Conservation (phyloP, 768 basidiomycete genomes). For the Ephemerocybe angulata region DNA sequence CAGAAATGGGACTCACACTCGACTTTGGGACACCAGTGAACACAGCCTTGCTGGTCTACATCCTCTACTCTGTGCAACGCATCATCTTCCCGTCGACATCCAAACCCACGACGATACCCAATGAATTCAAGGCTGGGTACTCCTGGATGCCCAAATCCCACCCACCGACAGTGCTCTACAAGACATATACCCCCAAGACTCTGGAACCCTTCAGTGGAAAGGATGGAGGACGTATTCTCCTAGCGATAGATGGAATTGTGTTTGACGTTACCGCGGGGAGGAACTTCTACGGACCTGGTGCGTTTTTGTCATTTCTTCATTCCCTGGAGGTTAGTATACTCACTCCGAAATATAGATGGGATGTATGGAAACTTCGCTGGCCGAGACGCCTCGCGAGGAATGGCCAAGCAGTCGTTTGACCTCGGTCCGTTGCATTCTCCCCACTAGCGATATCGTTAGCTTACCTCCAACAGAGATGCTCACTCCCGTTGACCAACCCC, state of each 20-base stretch:
- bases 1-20: conserved; percentile 5
- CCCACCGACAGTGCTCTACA: conserved; percentile 72
- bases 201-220: conserved; percentile 62
- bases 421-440: conserved; percentile 47
- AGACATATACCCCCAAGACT: conserved; percentile 76
- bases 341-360: too few relatives aligned
- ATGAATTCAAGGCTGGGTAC: conserved; percentile 79
- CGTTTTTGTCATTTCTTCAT: conserved; percentile 26
- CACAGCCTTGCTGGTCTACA: conserved; percentile 73
- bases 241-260: conserved; percentile 79
- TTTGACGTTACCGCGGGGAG: conserved; percentile 91
- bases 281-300: conserved; percentile 94
- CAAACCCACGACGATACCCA: conserved; percentile 46
- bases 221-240: conserved; percentile 48
- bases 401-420: conserved; percentile 98
- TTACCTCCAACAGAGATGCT: conserved; percentile 67
- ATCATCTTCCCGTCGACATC: conserved; percentile 70
- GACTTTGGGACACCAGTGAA: conserved; percentile 73
- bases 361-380: conserved; percentile 99
- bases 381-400: conserved; percentile 90
- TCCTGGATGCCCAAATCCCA: conserved; percentile 89
- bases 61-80: conserved; percentile 70
- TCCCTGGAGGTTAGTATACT: too few relatives aligned
- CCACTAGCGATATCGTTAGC: background rate
- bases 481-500: conserved; percentile 78